Base-by-base conservation (phyloP, 1,284 basidiomycete genomes). In the Tilletia caries region DNA sequence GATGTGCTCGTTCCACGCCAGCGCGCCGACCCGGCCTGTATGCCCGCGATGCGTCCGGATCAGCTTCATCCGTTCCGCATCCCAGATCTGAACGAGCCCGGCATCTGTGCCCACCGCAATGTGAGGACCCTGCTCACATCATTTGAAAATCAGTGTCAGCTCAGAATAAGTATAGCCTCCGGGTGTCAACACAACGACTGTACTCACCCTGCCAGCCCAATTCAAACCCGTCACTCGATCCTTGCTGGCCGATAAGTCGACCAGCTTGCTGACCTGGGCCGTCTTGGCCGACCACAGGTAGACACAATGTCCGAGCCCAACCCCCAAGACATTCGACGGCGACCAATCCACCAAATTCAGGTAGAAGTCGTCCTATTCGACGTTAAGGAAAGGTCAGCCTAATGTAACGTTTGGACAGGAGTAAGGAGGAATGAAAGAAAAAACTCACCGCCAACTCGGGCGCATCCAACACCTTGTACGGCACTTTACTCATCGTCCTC, bases 271-370 rank as follows among this genome's bases (percentile, higher is more conserved):
- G 0, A 98, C 95, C 12, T 88, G 88, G 12, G 93, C 92, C 67
- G 93, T 96, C 74, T 93, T 90, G 12, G 95, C 96, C 13, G 91
- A 92, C 96, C 96, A 98, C 1, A 98, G 88, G 83, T 98, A 98
- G 3, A 98, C 95, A 73, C 92, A 94, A 0, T 89, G 87, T 2
- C 91, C 92, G 2, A 98, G 87, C 0, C 95, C 96, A 1, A 98
- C 96, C 13, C 92, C 94, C 0, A 98, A 88, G 0, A 97, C 89
- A 81, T 98, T 97, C 8, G 92, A 94, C 67, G 90, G 91, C 1
- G 91, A 93, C 95, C 96, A 98, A 74, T 98, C 95, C 20, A 98
- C 94, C 20, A 98, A 87, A 79, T 98, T 98, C 73, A 98, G 90
- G 80, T 98, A 98, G 84, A 97, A 98, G 83, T 98, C 96, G 83